Evolutionary conservation across 371 early-diverging fungal species (phyloP).

Genomic region (Basidiobolus meristosporus): DNA sequence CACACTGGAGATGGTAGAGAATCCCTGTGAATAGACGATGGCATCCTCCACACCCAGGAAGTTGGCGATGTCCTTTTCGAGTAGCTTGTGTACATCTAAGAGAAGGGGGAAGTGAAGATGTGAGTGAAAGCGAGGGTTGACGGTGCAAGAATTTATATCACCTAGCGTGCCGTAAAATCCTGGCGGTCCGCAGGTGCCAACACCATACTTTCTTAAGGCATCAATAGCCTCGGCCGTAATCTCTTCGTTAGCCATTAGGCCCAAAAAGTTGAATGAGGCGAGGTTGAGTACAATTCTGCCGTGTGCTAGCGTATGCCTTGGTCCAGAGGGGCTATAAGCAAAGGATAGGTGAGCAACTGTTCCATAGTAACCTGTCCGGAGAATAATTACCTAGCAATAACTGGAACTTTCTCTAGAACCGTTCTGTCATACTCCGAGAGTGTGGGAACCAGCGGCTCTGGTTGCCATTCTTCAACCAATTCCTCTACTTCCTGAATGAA

Average conservation of each 20-base stretch:
- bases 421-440: conserved; percentile 47
- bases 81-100: conserved; percentile 88
- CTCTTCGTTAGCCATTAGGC: conserved; percentile 48
- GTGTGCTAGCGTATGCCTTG: too few species aligned
- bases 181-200: conserved; percentile 97
- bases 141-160: conserved; percentile 7
- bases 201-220: conserved; percentile 90
- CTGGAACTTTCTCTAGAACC: conserved; percentile 59
- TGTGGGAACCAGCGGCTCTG: conserved; percentile 81
- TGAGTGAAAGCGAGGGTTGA: too few species aligned
- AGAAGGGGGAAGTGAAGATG: not conserved
- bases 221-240: conserved; percentile 67
- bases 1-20: conserved; percentile 83
- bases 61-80: conserved; percentile 79
- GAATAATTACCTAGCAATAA: conserved; percentile 38
- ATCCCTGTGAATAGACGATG: conserved; percentile 97
- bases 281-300: conserved; percentile 32
- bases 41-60: conserved; percentile 83
- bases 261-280: conserved; percentile 76
- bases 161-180: conserved; percentile 99
- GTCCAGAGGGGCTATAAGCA: too few species aligned
- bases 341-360: too few species aligned
- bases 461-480: conserved; percentile 88
- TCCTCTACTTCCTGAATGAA: conserved; percentile 64
- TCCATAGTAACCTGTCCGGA: too few species aligned